Percentiles rank a stretch among this genome's conserved stretches.
Evolutionary conservation across 2,329 filamentous ascomycete genomes (phyloP).

Genomic region (Cytospora mali): DNA sequence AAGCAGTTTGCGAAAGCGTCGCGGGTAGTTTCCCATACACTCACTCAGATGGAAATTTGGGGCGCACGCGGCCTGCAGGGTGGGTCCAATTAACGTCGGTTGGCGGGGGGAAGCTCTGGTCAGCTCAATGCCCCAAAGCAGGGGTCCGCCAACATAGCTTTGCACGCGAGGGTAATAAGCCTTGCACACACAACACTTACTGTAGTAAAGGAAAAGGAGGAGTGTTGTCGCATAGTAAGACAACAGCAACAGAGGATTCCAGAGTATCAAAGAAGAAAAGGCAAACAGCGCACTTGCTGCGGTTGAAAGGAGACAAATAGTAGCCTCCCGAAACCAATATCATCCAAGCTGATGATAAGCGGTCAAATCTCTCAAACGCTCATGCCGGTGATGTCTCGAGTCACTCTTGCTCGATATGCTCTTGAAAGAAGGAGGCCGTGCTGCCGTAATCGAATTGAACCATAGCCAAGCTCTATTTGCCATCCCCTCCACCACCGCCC

Average conservation of each 20-base stretch:
- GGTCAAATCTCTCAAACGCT: neutral
- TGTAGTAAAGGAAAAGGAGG: too few species aligned
- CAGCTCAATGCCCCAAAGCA: constrained; percentile 16
- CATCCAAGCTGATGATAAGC: neutral
- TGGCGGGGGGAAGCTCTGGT: constrained; percentile 22
- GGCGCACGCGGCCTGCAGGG: constrained; percentile 2
- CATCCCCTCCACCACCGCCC: constrained; percentile 54
- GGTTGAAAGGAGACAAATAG: neutral
- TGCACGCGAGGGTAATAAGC: constrained; percentile 10
- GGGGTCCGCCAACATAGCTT: constrained; percentile 6
- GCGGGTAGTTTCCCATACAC: constrained; percentile 18
- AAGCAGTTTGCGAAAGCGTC: constrained; percentile 12
- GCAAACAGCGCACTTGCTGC: neutral
- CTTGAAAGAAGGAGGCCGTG: neutral
- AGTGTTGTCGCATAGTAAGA: neutral
- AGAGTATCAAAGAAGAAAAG: neutral
- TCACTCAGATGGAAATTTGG: constrained; percentile 18
- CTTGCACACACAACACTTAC: neutral
- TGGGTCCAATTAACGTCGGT: constrained; percentile 24
- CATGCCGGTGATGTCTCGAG: neutral
- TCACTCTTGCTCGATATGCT: neutral
- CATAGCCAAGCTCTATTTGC: constrained; percentile 47
- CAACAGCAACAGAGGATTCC: neutral
- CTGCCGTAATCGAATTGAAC: constrained; percentile 7
- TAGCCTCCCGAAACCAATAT: neutral